Percentiles rank a stretch among this genome's conserved stretches.
Conservation (phyloP, 139 green algal species). For the Volvox africanus region DNA sequence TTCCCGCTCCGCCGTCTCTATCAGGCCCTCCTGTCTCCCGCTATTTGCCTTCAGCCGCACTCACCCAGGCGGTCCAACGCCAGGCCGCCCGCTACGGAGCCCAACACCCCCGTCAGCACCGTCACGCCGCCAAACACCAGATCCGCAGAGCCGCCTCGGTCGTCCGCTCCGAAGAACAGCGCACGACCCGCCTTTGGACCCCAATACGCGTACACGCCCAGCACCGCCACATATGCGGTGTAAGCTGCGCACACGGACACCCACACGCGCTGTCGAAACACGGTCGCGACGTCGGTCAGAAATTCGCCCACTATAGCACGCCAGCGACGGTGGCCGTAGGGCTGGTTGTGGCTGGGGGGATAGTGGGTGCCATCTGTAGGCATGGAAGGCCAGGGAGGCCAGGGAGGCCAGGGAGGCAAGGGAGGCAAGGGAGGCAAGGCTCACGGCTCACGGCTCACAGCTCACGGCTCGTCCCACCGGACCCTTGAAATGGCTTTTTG, state of each 20-base stretch:
- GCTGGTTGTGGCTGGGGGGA: background rate
- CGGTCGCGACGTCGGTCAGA: conserved; percentile 48
- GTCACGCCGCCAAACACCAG: conserved; percentile 91
- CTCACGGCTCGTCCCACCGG: too few species aligned
- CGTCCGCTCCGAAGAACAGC: conserved; percentile 57
- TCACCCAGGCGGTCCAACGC: conserved; percentile 81
- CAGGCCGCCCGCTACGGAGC: conserved; percentile 83
- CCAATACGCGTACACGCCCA: conserved; percentile 82
- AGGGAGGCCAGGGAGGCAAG: too few species aligned
- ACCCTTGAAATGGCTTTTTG: too few species aligned
- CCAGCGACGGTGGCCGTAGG: background rate
- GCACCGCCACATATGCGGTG: conserved; percentile 82
- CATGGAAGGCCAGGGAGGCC: background rate
- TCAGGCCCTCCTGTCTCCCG: background rate
- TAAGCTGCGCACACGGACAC: conserved; percentile 55
- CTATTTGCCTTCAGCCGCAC: background rate
- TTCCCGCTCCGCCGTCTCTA: too few species aligned
- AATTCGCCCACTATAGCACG: conserved; percentile 46
- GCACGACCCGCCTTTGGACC: conserved; percentile 61
- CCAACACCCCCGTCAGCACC: conserved; percentile 85
- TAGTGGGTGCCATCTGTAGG: background rate
- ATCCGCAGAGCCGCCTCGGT: conserved; percentile 73
- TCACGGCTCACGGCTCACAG: too few species aligned
- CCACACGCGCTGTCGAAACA: conserved; percentile 72
- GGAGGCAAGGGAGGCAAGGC: too few species aligned